Evolutionary conservation across 2,329 filamentous ascomycete species (phyloP), one percentile per base, ranked within the genome.

Genomic region (Alternaria burnsii): DNA sequence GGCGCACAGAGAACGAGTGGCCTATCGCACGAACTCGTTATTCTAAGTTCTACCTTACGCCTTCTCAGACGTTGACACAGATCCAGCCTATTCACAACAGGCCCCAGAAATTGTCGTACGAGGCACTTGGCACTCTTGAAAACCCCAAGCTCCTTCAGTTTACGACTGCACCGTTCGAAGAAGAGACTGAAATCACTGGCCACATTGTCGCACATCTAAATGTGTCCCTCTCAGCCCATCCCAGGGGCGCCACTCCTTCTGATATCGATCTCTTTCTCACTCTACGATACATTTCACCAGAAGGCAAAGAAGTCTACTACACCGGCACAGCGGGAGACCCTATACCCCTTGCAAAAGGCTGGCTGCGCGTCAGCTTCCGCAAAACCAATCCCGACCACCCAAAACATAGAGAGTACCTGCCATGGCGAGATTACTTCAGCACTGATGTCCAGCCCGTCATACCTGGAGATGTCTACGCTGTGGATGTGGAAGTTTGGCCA

Each of bases 141-240:
- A 80, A 84, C 10, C 83, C 83, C 0, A 80, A 88, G 52, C 59
- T 83, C 0, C 65, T 91, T 0, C 84, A 86, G 42, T 91, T 91
- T 72, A 81, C 78, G 1, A 89, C 86, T 0, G 58, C 80, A 0
- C 78, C 86, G 0, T 90, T 91, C 58, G 81, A 84, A n/a, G 61
- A 80, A 7, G 88, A 91, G 68, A 89, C 85, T 0, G 90, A 92
- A 70, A 86, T 92, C 55, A 92, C 90, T 0, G 90, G 90, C 0
- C 88, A 91, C 69, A 79, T 91, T 28, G 81, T 86, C 0, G 88
- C 88, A 0, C 88, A 87, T 64, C 80, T 92, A 4, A 87, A 88
- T 61, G 85, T 91, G 0, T 90, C 88, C 0, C 77, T 82, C 36
- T 81, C 76, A 3, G 71, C 82, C 1, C 69, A 80, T 24, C 69